Evolutionary conservation across 2,329 filamentous ascomycete species (phyloP).

Genomic region (Sordariomycetes sp.): DNA sequence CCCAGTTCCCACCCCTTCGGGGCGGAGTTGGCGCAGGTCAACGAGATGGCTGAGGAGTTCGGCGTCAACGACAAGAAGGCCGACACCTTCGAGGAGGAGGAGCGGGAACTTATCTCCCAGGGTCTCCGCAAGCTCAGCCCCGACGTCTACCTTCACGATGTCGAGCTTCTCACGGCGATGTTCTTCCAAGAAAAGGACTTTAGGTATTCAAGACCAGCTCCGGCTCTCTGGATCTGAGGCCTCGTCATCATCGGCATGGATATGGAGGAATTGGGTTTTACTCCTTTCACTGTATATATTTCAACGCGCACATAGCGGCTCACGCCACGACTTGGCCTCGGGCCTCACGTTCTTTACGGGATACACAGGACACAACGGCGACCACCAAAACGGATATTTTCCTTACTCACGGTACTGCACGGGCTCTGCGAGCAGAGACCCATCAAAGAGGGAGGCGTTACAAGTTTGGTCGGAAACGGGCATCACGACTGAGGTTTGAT

Average conservation of each 20-base stretch:
- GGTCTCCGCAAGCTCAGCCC: constrained; percentile 66
- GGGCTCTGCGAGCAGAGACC: neutral
- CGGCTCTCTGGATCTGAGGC: constrained; percentile 37
- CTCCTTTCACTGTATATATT: constrained; percentile 2
- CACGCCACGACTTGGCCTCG: neutral
- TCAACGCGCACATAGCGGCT: neutral
- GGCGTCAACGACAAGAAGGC: constrained; percentile 48
- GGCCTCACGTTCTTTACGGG: neutral
- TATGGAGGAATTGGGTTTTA: neutral
- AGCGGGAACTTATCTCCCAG: constrained; percentile 55
- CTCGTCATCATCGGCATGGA: neutral
- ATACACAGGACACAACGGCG: neutral
- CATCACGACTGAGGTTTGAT: neutral
- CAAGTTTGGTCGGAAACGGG: neutral
- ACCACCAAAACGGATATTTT: neutral
- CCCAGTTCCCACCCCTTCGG: constrained; percentile 64
- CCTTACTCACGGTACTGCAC: neutral
- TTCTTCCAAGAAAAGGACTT: constrained; percentile 37
- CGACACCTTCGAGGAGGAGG: constrained; percentile 62
- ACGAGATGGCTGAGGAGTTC: constrained; percentile 87
- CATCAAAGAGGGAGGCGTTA: neutral
- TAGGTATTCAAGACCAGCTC: constrained; percentile 14
- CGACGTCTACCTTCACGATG: constrained; percentile 75
- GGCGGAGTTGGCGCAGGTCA: constrained; percentile 81
- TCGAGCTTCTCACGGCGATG: constrained; percentile 55